Conservation (phyloP, 140 eudicot genomes). For the Bidens hawaiensis region DNA sequence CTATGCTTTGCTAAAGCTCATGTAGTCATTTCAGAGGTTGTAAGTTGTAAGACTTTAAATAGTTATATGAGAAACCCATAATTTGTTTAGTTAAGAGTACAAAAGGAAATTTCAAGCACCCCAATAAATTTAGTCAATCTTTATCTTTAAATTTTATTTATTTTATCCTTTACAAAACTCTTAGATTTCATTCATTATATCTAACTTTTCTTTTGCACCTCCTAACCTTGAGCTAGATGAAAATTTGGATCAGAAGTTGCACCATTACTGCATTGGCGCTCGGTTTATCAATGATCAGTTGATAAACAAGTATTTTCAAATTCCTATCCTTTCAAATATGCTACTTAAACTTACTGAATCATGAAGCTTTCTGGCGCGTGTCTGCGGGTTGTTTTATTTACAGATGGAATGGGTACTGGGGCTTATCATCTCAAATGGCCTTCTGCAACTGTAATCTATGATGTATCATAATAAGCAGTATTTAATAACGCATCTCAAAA, state of each 20-base stretch:
- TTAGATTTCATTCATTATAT: no score
- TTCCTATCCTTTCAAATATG: neutral
- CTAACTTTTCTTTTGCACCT: no score
- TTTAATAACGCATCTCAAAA: conserved; percentile 45
- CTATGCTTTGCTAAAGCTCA: no score
- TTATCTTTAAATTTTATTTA: no score
- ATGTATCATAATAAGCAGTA: conserved; percentile 59
- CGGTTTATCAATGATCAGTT: conserved; percentile 78
- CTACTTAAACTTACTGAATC: neutral
- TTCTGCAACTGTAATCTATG: conserved; percentile 63
- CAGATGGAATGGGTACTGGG: conserved; percentile 97
- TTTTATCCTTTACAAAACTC: no score
- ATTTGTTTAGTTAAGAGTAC: no score
- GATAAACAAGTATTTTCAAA: conserved; percentile 60
- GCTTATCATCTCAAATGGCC: conserved; percentile 93
- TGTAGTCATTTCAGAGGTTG: no score
- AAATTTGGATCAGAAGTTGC: conserved; percentile 22
- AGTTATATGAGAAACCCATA: no score
- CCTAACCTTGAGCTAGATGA: conserved; percentile 27
- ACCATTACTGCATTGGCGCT: conserved; percentile 63
- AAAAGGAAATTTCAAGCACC: no score
- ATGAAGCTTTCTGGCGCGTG: conserved; percentile 1
- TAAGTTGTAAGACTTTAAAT: no score
- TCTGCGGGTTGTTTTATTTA: conserved; percentile 78
- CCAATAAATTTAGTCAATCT: no score